Evolutionary conservation across 2,329 filamentous ascomycete species (phyloP), one percentile per base, ranked within the genome.

Genomic region (Lachnellula cervina): DNA sequence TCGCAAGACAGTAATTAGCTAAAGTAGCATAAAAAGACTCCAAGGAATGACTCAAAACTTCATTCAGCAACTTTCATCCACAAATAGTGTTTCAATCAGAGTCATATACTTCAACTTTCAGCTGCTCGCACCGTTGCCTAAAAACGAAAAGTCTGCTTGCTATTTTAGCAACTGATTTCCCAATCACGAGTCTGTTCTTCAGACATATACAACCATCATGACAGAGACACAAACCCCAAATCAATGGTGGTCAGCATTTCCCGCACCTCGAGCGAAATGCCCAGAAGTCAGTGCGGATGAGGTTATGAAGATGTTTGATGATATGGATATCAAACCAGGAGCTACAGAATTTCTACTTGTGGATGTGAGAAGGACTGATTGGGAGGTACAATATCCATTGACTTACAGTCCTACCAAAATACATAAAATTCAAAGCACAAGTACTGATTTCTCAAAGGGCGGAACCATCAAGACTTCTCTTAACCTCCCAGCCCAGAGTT

Each of bases 401-500:
- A 6, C 25, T 28, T 28, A 28, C 25, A 32, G 13, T 35, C 21
- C 45, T 40, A n/a, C n/a, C n/a, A n/a, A n/a, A n/a, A n/a, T n/a
- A 17, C 40, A 37, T 21, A 46, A n/a, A 35, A 47, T 40, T 51
- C 6, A 16, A 21, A 32, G 28, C 16, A 42, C 38, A 17, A 17
- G 7, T n/a, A n/a, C n/a, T 52, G 4, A 40, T 28, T 43, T 37
- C 13, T 28, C 23, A 46, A 52, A 77, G 77, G 84, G 84, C 25
- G 84, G 83, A 42, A 85, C 82, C 0, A 79, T 87, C 53, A 70
- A 71, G 8, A 77, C 76, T 2, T 83, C 82, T 1, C 72, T 87
- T 59, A 82, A 83, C 60, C 70, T 83, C 14, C 80, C 80, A 0
- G 80, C 80, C 8, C 79, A 83, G 52, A 77, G 73, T 13, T 73